Percentiles rank a stretch among this genome's conserved stretches.
Evolutionary conservation across 2,329 filamentous ascomycete genomes (phyloP).

Genomic region (Ceratocystis alfenasii): DNA sequence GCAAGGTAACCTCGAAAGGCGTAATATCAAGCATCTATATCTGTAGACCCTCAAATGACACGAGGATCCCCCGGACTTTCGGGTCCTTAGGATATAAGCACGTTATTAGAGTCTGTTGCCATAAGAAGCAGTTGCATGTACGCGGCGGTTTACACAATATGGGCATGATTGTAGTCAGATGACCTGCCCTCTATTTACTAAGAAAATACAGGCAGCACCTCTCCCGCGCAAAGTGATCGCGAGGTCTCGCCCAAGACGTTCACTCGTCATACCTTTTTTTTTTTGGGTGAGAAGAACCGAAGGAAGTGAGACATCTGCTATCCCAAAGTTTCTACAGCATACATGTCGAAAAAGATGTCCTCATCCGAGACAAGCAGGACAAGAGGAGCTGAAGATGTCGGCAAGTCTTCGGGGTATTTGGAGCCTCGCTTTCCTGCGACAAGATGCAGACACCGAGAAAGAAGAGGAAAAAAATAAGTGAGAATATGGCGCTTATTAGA

Average conservation of each 20-base stretch:
- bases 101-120: background rate
- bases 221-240: background rate
- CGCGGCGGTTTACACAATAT: background rate
- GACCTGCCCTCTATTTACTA: background rate
- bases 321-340: background rate
- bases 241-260: background rate
- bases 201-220: background rate
- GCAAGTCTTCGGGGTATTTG: background rate
- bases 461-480: background rate
- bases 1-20: background rate
- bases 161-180: background rate
- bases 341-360: background rate
- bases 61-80: background rate
- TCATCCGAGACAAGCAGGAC: background rate
- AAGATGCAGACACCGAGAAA: background rate
- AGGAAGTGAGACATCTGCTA: background rate
- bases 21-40: no score
- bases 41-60: no score
- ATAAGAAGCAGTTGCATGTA: background rate
- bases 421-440: background rate
- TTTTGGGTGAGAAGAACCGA: background rate
- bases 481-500: background rate
- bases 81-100: background rate
- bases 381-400: background rate
- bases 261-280: background rate